phyloP scores from a whole-genome alignment of 73 alveolate species.

The Uronychia binucleata region DNA sequence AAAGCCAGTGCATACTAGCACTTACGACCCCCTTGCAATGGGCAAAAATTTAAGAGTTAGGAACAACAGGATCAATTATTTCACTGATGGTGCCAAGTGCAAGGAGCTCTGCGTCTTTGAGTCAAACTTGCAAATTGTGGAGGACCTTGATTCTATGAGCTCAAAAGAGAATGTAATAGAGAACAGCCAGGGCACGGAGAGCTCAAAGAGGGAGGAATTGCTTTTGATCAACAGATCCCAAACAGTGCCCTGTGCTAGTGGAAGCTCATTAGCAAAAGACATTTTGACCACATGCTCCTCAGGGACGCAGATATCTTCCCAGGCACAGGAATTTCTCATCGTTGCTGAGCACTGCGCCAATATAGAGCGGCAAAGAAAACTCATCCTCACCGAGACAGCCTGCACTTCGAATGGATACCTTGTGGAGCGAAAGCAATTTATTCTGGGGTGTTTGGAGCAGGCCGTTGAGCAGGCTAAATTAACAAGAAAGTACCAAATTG shows the following conservation, averaged over 20 bases:
- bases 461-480: neutral
- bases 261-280: neutral
- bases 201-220: neutral
- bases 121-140: too few relatives aligned
- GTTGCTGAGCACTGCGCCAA: neutral
- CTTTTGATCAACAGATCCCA: neutral
- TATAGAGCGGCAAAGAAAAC: neutral
- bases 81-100: too few relatives aligned
- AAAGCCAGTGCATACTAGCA: neutral
- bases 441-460: neutral
- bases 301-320: too few relatives aligned
- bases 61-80: too few relatives aligned
- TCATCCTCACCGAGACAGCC: neutral
- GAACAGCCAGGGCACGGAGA: neutral
- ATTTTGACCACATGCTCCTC: too few relatives aligned
- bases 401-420: neutral
- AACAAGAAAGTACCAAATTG: neutral
- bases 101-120: too few relatives aligned
- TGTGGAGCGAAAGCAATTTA: neutral
- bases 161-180: too few relatives aligned
- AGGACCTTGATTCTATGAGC: too few relatives aligned
- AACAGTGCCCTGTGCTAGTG: neutral
- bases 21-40: neutral
- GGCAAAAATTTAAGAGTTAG: neutral
- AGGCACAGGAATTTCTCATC: neutral